A percentile compares a stretch with the other conserved stretches of the same genome.
phyloP scores from a whole-genome alignment of 2,329 filamentous ascomycete species.

The Ceratocystis variospora region DNA sequence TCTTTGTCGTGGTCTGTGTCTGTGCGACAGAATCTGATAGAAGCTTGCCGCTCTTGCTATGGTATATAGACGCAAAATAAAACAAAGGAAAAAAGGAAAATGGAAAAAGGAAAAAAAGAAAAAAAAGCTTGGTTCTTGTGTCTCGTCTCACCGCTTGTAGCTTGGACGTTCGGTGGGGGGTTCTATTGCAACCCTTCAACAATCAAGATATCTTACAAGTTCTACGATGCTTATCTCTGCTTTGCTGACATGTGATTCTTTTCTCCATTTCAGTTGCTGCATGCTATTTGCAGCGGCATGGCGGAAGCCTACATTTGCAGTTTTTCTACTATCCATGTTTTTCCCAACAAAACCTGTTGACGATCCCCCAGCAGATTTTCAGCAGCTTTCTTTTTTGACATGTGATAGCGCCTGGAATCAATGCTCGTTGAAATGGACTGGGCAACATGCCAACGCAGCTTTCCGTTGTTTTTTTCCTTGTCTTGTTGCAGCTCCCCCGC shows the following conservation, averaged over 20 bases:
- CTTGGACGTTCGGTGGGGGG: neutral
- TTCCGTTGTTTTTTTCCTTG: neutral
- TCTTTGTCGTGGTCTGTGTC: neutral
- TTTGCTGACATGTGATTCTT: neutral
- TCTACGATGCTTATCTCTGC: neutral
- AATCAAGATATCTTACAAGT: too few species aligned
- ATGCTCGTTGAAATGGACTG: neutral
- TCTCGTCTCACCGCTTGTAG: neutral
- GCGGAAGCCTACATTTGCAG: too few species aligned
- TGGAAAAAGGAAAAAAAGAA: too few species aligned
- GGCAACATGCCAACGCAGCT: neutral
- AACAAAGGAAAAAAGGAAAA: neutral
- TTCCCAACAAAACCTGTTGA: conserved; percentile 4
- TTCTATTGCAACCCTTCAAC: neutral
- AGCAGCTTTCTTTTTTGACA: neutral
- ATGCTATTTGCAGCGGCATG: neutral
- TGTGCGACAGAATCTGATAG: neutral
- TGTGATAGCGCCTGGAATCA: neutral
- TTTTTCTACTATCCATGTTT: neutral
- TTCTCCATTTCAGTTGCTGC: neutral
- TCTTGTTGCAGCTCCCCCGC: neutral
- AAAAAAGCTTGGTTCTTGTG: neutral
- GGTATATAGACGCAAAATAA: too few species aligned
- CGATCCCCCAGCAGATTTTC: conserved; percentile 1
- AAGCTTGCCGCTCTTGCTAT: neutral